Evolutionary conservation across 257 asterid species (phyloP).

Genomic region (Nicotiana tomentosiformis): DNA sequence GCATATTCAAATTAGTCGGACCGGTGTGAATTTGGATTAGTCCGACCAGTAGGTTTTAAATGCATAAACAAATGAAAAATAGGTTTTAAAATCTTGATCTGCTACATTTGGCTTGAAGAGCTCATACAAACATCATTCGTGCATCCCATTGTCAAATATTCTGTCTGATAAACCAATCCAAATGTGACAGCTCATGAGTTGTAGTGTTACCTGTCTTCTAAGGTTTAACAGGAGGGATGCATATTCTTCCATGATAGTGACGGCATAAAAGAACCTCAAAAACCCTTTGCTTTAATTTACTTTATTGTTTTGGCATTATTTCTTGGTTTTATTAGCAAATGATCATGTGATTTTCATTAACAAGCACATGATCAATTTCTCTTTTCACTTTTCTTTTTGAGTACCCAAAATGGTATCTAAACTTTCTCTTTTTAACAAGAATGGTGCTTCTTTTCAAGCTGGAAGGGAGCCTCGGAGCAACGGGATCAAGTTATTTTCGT

Average conservation of each 20-base stretch:
- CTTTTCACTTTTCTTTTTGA: slow-evolving; percentile 1
- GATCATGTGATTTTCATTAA: slow-evolving; percentile 43
- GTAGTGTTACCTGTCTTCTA: slow-evolving; percentile 32
- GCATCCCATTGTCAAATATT: slow-evolving; percentile 47
- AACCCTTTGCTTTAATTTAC: slow-evolving; percentile 26
- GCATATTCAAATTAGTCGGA: not conserved
- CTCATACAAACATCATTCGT: slow-evolving; percentile 30
- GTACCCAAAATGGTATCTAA: not conserved
- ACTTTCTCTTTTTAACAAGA: not conserved
- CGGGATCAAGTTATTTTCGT: too few relatives aligned
- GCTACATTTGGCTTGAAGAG: not conserved
- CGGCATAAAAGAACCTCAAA: slow-evolving; percentile 9
- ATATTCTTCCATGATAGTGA: slow-evolving; percentile 47
- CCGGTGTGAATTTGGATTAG: not conserved
- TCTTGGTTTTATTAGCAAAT: slow-evolving; percentile 16
- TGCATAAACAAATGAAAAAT: not conserved
- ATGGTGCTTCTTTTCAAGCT: too few relatives aligned
- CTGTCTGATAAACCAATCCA: slow-evolving; percentile 28
- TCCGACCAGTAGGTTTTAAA: fast-evolving
- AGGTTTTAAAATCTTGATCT: not conserved
- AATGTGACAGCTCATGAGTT: slow-evolving; percentile 27
- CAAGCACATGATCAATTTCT: slow-evolving; percentile 35
- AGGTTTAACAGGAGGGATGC: slow-evolving; percentile 22
- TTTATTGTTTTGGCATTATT: slow-evolving; percentile 13
- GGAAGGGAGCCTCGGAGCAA: too few relatives aligned